Conservation (phyloP, 768 basidiomycete genomes). For the Rhodotorula diobovata region DNA sequence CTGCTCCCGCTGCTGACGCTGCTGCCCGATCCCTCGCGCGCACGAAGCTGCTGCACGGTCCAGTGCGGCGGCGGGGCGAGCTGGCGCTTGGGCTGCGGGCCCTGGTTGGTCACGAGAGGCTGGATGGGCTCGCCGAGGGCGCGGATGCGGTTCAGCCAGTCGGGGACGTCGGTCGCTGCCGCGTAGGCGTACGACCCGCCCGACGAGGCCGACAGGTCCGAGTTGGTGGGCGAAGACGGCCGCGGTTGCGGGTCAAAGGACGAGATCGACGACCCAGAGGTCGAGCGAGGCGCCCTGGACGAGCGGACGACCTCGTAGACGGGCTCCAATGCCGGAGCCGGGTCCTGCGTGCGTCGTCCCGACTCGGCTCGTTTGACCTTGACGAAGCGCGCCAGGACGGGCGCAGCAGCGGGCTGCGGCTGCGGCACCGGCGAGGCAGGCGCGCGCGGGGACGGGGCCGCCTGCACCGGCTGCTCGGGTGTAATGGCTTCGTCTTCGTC, state of each 20-base stretch:
- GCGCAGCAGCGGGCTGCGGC: not conserved
- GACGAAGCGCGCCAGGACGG: conserved; percentile 5
- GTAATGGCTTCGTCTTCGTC: not conserved
- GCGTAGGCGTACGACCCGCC: not conserved
- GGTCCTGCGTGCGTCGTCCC: not conserved
- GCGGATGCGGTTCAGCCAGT: conserved; percentile 32
- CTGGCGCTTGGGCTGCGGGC: not conserved
- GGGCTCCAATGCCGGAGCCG: not conserved
- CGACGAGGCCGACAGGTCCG: conserved; percentile 4
- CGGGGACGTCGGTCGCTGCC: conserved; percentile 20
- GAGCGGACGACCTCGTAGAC: conserved; percentile 9
- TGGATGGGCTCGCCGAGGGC: conserved; percentile 32
- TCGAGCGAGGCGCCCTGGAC: not conserved
- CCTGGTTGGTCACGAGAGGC: not conserved
- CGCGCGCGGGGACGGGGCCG: not conserved
- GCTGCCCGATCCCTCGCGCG: not conserved
- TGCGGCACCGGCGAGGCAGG: too few species aligned
- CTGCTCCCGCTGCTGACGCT: not conserved
- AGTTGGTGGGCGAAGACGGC: not conserved
- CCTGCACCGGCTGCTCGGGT: not conserved
- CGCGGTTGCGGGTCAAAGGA: not conserved
- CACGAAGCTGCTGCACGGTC: conserved; percentile 24
- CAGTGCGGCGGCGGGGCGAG: conserved; percentile 25
- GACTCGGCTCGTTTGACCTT: not conserved
- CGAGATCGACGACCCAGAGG: not conserved